These are phyloP conservation scores for Olyra latifolia DNA, from an alignment of 176 grass and related monocot genomes.

Conservation along the genomic window DNA sequence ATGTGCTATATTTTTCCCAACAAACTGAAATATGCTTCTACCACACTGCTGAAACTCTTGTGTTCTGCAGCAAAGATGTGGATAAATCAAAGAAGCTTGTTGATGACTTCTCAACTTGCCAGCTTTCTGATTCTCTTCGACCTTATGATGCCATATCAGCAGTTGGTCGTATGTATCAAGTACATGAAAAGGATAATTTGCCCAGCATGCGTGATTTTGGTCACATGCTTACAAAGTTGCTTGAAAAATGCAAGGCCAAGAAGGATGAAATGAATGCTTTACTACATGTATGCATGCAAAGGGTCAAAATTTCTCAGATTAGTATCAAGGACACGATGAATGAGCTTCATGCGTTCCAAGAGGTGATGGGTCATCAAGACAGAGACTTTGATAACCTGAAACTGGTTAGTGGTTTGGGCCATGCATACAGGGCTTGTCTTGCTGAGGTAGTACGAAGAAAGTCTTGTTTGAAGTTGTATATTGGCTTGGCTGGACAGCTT, in stretches of 20 bases:
- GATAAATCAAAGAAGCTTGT: constrained; percentile 90
- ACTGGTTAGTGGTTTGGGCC: constrained; percentile 61
- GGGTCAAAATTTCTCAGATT: constrained; percentile 75
- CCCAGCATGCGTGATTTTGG: constrained; percentile 66
- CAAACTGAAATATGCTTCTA: constrained; percentile 5
- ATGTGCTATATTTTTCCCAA: neutral
- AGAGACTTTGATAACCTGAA: constrained; percentile 80
- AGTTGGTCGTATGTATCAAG: constrained; percentile 90
- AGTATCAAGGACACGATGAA: constrained; percentile 84
- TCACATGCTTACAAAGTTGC: constrained; percentile 61
- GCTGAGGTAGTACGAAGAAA: constrained; percentile 84
- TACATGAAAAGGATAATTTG: constrained; percentile 91
- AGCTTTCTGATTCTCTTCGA: constrained; percentile 69
- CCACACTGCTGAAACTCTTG: constrained; percentile 31
- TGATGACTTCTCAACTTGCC: constrained; percentile 74
- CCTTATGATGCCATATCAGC: constrained; percentile 97
- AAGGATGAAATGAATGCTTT: constrained; percentile 82
- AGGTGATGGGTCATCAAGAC: constrained; percentile 83
- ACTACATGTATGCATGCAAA: constrained; percentile 86
- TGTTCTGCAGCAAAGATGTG: constrained; percentile 89
- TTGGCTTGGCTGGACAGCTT: constrained; percentile 82
- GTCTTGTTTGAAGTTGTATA: constrained; percentile 84
- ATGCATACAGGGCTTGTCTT: constrained; percentile 85
- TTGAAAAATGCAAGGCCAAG: constrained; percentile 62
- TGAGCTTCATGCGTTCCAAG: constrained; percentile 86